Base-by-base conservation (phyloP, 768 basidiomycete genomes). In the Agrocybe pediades region DNA sequence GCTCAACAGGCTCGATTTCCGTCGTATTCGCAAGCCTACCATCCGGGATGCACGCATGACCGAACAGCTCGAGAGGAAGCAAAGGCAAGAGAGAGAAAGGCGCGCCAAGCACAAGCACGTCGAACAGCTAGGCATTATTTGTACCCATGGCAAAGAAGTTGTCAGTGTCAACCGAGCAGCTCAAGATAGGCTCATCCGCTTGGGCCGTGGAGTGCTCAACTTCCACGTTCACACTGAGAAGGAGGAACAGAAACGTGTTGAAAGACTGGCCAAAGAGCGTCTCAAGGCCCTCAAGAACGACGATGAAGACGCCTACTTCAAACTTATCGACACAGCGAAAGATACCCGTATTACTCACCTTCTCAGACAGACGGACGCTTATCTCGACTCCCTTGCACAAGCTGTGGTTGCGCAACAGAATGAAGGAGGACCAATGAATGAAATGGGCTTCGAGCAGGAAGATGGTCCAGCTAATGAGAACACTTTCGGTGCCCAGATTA, bases 281-380 rank as follows among this genome's bases (percentile, higher is more conserved):
- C 76, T 99, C 58, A 94, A 92, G 75, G 97, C 96, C 7, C 85
- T 98, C 61, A 95, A 96, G 74, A 90, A 90, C 24, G 95, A 98
- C 66, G 96, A 99, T 75, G 97, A 99, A 76, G 97, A 98, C 72
- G 95, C 93, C n/a, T 99, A 99, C 72, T 88, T 98, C 84, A 95
- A 95, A 68, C 89, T 99, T 64, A 92, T 99, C 64, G 97, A 98
- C 70, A 97, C 95, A 16, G 96, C 96, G 53, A 99, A 99, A 70
- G 97, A 99, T 65, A 98, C 96, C 9, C 90, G 97, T 71, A 98
- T 99, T 72, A 97, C 95, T 0, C 97, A 98, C 72, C 77, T 98
- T 23, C 77, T 99, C 52, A 80, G 88, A 41, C 96, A 98, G 74
- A 99, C 97, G 8, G 96, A 99, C 63, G 63, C 86, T 0, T 99